Base-by-base conservation (phyloP, 108 stramenopile genomes). In the Cyclostephanos tholiformis region DNA sequence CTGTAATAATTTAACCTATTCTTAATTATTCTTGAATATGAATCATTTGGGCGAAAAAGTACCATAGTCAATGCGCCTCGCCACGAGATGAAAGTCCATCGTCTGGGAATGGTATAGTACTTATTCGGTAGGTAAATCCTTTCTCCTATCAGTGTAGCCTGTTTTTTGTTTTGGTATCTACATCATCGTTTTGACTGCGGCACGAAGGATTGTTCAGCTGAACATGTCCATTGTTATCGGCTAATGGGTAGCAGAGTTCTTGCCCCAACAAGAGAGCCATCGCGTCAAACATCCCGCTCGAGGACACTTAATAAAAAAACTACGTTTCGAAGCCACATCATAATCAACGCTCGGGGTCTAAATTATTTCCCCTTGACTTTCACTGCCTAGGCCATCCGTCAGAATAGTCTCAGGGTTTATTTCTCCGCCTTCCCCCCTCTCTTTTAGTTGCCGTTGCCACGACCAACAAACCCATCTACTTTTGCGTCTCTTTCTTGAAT, bases 21-120 rank as follows among this genome's bases (percentile, higher is more conserved):
- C n/a, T n/a, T n/a, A 20, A 53, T 53, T 20, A 53, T 53, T 53
- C 52, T 53, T 20, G 52, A 53, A 53, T 53, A 53, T 6, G 52
- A 53, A 25, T 25, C 52, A 51, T 51, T 8, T 7, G 9, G 52
- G 17, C 19, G 53, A 55, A 55, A 9, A 26, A 16, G 20, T 25
- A 14, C 13, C 3, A 2, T 3, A 46, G 3, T 16, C 16, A 46
- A 17, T 46, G 2, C 14, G 44, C 44, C 44, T 16, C 44, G 44
- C 44, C 44, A 46, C 41, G 9, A 4, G 4, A 10, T 4, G 9
- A 10, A 41, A 41, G 12, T 12, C 11, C n/a, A n/a, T n/a, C n/a
- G n/a, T n/a, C n/a, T n/a, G 36, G 36, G 36, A 7, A 9, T 41
- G 41, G 41, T 9, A 41, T 7, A 7, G 9, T 41, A 41, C 41